phyloP scores from a whole-genome alignment of 192 early-diverging fungal genomes.

The Geranomyces variabilis region DNA sequence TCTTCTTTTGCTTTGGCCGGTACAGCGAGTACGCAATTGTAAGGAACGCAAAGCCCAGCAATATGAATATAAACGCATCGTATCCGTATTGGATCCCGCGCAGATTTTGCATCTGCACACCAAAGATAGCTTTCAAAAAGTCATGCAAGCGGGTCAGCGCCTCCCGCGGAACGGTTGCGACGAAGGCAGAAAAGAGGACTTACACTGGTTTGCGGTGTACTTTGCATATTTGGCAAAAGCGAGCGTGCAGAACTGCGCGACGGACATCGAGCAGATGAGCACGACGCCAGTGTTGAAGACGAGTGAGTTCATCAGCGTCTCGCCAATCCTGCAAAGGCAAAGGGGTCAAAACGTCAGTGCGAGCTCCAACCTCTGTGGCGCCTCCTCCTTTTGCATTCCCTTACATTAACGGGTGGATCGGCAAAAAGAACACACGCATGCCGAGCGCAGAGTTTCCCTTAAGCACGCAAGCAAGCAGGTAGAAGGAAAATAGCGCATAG shows the following conservation, averaged over 20 bases:
- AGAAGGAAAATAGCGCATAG: conserved; percentile 63
- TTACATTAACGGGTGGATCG: conserved; percentile 60
- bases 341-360: background rate
- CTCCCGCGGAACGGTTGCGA: background rate
- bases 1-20: conserved; percentile 50
- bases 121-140: conserved; percentile 61
- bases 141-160: too few species aligned
- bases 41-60: conserved; percentile 48
- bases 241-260: conserved; percentile 61
- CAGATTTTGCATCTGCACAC: conserved; percentile 58
- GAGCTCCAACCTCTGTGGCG: background rate
- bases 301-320: conserved; percentile 64
- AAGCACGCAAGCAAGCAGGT: conserved; percentile 59
- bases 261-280: conserved; percentile 56
- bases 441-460: conserved; percentile 61
- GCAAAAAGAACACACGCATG: conserved; percentile 61
- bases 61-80: conserved; percentile 50
- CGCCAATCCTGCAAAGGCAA: conserved; percentile 49
- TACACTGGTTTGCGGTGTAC: conserved; percentile 59
- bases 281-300: conserved; percentile 65
- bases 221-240: conserved; percentile 56
- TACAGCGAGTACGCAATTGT: conserved; percentile 52
- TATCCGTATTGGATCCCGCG: conserved; percentile 54
- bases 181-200: background rate
- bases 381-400: background rate